Evolutionary conservation across 2,329 filamentous ascomycete genomes (phyloP).

Genomic region (Penicillium occitanis): DNA sequence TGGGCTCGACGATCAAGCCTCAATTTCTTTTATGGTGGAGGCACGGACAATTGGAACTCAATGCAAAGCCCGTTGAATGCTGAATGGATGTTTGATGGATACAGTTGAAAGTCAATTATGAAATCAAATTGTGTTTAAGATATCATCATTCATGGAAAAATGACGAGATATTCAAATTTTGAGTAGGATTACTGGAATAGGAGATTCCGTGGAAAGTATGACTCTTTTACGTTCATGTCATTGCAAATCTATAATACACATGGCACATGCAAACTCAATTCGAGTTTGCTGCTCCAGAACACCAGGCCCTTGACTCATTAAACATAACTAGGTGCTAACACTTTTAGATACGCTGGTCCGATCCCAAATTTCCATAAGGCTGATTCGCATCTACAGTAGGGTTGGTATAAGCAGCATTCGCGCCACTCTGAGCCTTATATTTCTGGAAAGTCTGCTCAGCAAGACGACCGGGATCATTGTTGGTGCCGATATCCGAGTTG

Average conservation of each 20-base stretch:
- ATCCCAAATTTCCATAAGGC: constrained; percentile 23
- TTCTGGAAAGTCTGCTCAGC: constrained; percentile 44
- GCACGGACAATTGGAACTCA: background rate
- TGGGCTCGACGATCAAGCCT: background rate
- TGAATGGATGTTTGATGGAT: background rate
- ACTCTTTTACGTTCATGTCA: background rate
- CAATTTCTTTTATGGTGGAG: background rate
- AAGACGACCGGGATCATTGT: constrained; percentile 56
- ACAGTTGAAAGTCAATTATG: background rate
- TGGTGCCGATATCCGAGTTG: constrained; percentile 53
- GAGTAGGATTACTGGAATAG: background rate
- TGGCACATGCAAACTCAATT: background rate
- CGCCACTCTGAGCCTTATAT: constrained; percentile 31
- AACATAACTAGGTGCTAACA: background rate
- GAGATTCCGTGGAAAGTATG: background rate
- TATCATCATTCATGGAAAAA: background rate
- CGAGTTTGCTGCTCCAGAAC: background rate
- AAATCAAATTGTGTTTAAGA: background rate
- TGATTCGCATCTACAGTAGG: constrained; percentile 28
- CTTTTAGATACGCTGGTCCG: constrained; percentile 22
- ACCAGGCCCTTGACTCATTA: background rate
- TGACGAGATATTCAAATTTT: background rate
- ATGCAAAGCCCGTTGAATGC: background rate
- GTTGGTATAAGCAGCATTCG: constrained; percentile 28
- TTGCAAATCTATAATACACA: background rate